Evolutionary conservation across 108 stramenopile species (phyloP), one percentile per base, ranked within the genome.

Genomic region (Pseudonitzschia multiseries): DNA sequence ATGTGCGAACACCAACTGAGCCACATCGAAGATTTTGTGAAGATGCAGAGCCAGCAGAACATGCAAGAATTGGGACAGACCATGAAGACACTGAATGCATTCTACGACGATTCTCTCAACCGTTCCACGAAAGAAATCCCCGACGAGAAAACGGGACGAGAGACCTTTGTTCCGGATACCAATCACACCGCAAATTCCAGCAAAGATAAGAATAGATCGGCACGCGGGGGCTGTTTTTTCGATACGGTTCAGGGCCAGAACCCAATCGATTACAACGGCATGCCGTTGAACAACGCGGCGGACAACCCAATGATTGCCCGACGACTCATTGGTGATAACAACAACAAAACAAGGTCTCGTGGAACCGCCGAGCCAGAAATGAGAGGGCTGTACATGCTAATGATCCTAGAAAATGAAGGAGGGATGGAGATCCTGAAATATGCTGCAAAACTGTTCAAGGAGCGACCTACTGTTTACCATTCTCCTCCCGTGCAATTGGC

Each of bases 361-460:
- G 93, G 93, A 1, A 95, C 91, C n/a, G 90, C 92, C 12, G 95
- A 96, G 62, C 84, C 91, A 0, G 95, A 93, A 65, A 92, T 96
- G 95, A 79, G 95, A 75, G 91, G 83, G 48, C 56, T 92, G 27
- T 87, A 87, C 42, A 96, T 96, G 52, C 80, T 96, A 4, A 81
- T 96, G 17, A 93, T 88, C 14, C 79, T 96, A 67, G 84, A 93
- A 56, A 92, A 93, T 61, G 95, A 96, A 29, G 95, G 95, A 13
- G 95, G 95, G 10, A 96, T 96, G 93, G 95, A 96, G 81, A 91
- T 96, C 17, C 72, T 93, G 31, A 96, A 91, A 67, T 96, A 96
- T 67, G 89, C 88, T 21, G 87, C 87, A 13, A 78, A 77, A 31
- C 72, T 93, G 20, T 92, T 78, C 54, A 70, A 81, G 28, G 86